Evolutionary conservation across 768 basidiomycete genomes (phyloP).

Genomic region (Mycena alexandri): DNA sequence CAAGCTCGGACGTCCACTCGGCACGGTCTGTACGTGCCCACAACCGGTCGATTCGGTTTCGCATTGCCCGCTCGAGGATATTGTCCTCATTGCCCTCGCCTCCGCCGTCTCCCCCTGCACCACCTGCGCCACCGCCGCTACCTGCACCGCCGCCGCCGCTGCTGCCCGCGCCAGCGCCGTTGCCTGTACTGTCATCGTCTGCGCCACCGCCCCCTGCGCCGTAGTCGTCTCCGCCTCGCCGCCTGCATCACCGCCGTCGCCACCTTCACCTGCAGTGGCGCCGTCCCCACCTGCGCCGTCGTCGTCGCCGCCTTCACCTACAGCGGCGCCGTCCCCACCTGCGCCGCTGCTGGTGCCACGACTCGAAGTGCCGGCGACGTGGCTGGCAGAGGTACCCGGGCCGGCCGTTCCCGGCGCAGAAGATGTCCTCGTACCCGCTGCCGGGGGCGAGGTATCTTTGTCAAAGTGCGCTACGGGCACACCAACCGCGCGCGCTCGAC

Average conservation of each 20-base stretch:
- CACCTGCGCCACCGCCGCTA: neutral
- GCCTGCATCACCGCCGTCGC: neutral
- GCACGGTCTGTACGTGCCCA: neutral
- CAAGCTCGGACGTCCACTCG: conserved; percentile 5
- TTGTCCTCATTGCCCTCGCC: no score
- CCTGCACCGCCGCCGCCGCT: neutral
- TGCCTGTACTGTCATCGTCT: neutral
- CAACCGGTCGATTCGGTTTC: no score
- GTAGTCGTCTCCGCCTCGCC: no score
- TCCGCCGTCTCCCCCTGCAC: neutral
- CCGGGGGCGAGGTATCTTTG: no score
- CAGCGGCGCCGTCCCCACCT: neutral
- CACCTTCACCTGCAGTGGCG: neutral
- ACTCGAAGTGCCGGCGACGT: no score
- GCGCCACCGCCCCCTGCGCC: no score
- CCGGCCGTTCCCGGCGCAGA: neutral
- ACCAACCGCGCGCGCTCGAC: neutral
- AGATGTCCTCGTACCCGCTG: neutral
- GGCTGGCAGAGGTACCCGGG: no score
- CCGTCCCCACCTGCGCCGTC: neutral
- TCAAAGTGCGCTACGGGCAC: neutral
- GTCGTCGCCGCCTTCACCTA: neutral
- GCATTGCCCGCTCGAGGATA: no score
- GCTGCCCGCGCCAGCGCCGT: no score
- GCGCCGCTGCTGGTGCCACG: neutral